These are phyloP conservation scores for Mallotus japonicus DNA, from an alignment of 441 rosid genomes.

Conservation along the genomic window DNA sequence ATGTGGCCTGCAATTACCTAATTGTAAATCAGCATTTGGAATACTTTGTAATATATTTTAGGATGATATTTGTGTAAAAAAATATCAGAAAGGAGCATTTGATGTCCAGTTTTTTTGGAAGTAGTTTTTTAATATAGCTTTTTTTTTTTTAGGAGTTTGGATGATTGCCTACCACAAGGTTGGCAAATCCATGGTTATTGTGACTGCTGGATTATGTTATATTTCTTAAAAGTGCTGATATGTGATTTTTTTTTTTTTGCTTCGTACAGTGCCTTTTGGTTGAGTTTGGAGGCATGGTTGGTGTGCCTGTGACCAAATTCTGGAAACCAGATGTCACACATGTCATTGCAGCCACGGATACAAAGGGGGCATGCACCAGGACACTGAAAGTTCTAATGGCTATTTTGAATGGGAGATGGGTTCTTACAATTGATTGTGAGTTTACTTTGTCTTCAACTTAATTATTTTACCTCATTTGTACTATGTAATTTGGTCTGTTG, in stretches of 20 bases:
- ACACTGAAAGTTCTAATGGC: slow-evolving; percentile 87
- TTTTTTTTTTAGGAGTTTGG: background rate
- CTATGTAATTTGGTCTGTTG: background rate
- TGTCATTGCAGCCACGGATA: slow-evolving; percentile 74
- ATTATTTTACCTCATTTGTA: background rate
- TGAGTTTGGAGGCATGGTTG: slow-evolving; percentile 49
- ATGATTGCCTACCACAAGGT: background rate
- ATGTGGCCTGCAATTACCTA: background rate
- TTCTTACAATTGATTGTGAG: slow-evolving; percentile 72
- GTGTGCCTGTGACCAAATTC: slow-evolving; percentile 57
- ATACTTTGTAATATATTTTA: too few species aligned
- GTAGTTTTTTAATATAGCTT: background rate
- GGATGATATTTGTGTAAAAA: background rate
- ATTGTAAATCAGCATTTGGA: background rate
- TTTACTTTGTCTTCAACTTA: slow-evolving; percentile 9
- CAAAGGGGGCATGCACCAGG: slow-evolving; percentile 70
- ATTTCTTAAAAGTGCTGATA: slow-evolving; percentile 14
- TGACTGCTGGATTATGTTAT: background rate
- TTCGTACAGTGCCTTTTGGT: slow-evolving; percentile 49
- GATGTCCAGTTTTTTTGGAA: background rate
- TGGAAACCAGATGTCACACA: slow-evolving; percentile 81
- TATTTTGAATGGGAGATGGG: slow-evolving; percentile 78
- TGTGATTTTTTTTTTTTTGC: slow-evolving; percentile 9
- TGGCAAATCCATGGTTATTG: background rate
- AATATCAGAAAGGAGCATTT: background rate